A percentile compares a stretch with the other conserved stretches of the same genome.
Conservation (phyloP, 2,329 filamentous ascomycete genomes). For the Aspergillus chevalieri region DNA sequence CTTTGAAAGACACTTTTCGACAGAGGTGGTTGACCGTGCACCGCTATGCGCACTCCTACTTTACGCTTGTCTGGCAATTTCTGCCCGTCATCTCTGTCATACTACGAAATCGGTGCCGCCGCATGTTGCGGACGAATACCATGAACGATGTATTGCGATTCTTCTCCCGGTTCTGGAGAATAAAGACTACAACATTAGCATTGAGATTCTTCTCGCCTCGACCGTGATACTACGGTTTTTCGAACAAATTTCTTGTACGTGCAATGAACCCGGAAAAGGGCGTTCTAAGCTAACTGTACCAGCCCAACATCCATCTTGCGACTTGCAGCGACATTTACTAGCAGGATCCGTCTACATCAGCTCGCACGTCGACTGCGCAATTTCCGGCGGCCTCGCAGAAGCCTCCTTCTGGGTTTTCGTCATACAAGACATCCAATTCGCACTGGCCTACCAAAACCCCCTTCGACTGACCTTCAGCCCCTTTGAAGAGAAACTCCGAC, state of each 20-base stretch:
- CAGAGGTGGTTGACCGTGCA: constrained; percentile 25
- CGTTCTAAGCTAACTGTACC: constrained; percentile 2
- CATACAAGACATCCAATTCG: constrained; percentile 31
- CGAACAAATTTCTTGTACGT: constrained; percentile 30
- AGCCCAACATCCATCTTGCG: constrained; percentile 28
- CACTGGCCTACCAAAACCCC: constrained; percentile 26
- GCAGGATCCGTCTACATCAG: constrained; percentile 32
- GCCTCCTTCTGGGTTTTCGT: constrained; percentile 33
- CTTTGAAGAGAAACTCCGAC: constrained; percentile 25
- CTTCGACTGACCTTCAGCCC: constrained; percentile 25
- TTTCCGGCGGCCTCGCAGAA: constrained; percentile 26
- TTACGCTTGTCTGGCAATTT: constrained; percentile 29
- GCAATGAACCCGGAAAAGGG: neutral
- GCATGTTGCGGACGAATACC: constrained; percentile 26
- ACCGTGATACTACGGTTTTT: constrained; percentile 32
- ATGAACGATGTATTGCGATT: constrained; percentile 31
- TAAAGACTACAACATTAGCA: constrained; percentile 22
- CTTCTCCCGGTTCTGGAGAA: constrained; percentile 29
- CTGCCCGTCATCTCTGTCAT: constrained; percentile 28
- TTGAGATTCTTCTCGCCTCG: constrained; percentile 29
- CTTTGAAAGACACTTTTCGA: constrained; percentile 25
- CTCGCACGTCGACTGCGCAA: constrained; percentile 28
- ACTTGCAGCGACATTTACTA: constrained; percentile 28
- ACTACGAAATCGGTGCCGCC: constrained; percentile 23
- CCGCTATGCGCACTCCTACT: constrained; percentile 24